These are phyloP conservation scores for Plasmodium inui DNA, from an alignment of 169 alveolate species.

Conservation along the genomic window DNA sequence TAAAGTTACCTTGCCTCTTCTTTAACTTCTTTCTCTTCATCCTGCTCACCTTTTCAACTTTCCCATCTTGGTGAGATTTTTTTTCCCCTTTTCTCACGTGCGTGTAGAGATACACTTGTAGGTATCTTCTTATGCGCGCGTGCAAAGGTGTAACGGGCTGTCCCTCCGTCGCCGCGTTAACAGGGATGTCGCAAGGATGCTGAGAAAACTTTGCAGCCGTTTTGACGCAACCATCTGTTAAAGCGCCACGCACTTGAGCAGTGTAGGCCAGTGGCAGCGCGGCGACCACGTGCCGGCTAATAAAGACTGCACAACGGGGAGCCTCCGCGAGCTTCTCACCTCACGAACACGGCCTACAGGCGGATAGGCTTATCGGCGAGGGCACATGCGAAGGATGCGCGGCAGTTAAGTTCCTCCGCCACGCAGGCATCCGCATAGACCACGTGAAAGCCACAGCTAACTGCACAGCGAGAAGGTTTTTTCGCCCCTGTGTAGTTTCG, in stretches of 20 bases:
- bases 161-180: too few species aligned
- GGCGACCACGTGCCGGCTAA: neutral
- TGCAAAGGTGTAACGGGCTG: constrained; percentile 90
- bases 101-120: constrained; percentile 93
- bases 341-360: neutral
- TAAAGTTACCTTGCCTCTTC: constrained; percentile 2
- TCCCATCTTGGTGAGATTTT: neutral
- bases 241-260: neutral
- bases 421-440: neutral
- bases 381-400: neutral
- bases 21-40: neutral
- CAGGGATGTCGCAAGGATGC: neutral
- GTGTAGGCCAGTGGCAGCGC: neutral
- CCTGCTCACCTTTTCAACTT: neutral
- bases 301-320: neutral
- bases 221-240: neutral
- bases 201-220: neutral
- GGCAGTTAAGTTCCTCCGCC: neutral
- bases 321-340: neutral
- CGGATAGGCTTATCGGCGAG: neutral
- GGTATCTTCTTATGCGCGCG: constrained; percentile 93
- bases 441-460: neutral
- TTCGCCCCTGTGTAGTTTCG: neutral
- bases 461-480: neutral
- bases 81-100: constrained; percentile 31